Percentiles rank a stretch among this genome's conserved stretches.
phyloP scores from a whole-genome alignment of 768 basidiomycete species.

The Cystofilobasidium bisporidii region DNA sequence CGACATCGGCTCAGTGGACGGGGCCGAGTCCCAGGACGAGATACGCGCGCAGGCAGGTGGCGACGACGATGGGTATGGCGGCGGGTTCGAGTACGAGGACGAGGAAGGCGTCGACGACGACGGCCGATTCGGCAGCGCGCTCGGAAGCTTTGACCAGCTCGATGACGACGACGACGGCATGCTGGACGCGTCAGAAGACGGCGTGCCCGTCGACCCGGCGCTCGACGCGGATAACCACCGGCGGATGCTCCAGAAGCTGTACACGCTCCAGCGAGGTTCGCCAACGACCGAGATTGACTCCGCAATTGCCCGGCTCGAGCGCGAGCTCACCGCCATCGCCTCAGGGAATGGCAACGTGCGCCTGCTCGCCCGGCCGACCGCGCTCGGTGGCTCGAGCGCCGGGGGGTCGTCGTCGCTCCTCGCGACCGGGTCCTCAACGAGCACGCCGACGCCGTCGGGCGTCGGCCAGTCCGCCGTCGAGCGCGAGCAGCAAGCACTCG shows the following conservation, averaged over 20 bases:
- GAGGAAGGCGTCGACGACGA: neutral
- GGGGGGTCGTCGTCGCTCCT: too few relatives aligned
- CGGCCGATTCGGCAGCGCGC: neutral
- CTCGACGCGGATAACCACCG: neutral
- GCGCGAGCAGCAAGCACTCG: neutral
- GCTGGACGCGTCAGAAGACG: neutral
- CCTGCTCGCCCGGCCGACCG: too few relatives aligned
- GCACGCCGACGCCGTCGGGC: neutral
- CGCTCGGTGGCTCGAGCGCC: conserved; percentile 1
- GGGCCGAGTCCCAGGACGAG: too few relatives aligned
- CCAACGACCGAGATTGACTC: neutral
- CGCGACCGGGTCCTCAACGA: neutral
- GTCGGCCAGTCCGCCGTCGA: neutral
- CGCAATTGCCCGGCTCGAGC: neutral
- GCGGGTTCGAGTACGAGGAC: too few relatives aligned
- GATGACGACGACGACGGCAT: neutral
- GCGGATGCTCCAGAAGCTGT: too few relatives aligned
- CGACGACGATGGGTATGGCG: too few relatives aligned
- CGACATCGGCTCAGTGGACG: too few relatives aligned
- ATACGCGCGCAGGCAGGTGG: too few relatives aligned
- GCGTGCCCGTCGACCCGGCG: neutral
- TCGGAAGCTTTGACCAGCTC: neutral
- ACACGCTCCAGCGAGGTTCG: too few relatives aligned
- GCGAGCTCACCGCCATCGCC: too few relatives aligned
- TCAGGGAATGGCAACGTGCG: too few relatives aligned